Conservation (phyloP, 108 stramenopile species). For the Cyclotella baltica region DNA sequence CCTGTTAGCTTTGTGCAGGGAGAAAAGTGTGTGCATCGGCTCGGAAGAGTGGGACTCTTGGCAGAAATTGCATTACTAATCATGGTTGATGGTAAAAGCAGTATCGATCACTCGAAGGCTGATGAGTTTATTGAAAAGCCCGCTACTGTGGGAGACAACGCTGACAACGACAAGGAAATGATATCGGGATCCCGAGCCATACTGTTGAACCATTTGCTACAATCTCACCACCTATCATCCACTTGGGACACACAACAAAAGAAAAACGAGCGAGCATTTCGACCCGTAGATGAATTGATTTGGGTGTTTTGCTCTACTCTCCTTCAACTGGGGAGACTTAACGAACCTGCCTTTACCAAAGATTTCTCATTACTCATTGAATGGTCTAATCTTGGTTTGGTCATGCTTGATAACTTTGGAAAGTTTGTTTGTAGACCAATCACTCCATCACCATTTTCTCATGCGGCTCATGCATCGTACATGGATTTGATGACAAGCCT, state of each 20-base stretch:
- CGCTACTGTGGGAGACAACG: background rate
- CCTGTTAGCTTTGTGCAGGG: conserved; percentile 23
- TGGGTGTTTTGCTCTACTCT: conserved; percentile 49
- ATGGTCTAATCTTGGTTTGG: conserved; percentile 51
- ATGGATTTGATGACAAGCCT: conserved; percentile 32
- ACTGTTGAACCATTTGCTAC: conserved; percentile 36
- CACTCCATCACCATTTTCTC: conserved; percentile 35
- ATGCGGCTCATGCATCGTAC: conserved; percentile 39
- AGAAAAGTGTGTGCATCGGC: conserved; percentile 35
- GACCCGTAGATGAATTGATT: conserved; percentile 39
- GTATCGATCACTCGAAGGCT: conserved; percentile 21
- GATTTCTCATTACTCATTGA: conserved; percentile 34
- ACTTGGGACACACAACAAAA: conserved; percentile 35
- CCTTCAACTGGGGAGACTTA: conserved; percentile 25
- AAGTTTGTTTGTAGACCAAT: conserved; percentile 24
- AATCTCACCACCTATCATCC: conserved; percentile 25
- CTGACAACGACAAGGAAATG: conserved; percentile 19
- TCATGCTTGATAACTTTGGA: conserved; percentile 45
- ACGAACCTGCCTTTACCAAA: conserved; percentile 22
- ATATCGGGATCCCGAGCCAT: conserved; percentile 27
- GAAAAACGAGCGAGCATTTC: conserved; percentile 15
- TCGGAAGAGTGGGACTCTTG: conserved; percentile 61
- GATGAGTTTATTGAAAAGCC: conserved; percentile 9
- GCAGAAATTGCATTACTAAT: conserved; percentile 71
- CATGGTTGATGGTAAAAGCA: conserved; percentile 68